Evolutionary conservation across 768 basidiomycete species (phyloP), one percentile per base, ranked within the genome.

Genomic region (Tulasnella sp.): DNA sequence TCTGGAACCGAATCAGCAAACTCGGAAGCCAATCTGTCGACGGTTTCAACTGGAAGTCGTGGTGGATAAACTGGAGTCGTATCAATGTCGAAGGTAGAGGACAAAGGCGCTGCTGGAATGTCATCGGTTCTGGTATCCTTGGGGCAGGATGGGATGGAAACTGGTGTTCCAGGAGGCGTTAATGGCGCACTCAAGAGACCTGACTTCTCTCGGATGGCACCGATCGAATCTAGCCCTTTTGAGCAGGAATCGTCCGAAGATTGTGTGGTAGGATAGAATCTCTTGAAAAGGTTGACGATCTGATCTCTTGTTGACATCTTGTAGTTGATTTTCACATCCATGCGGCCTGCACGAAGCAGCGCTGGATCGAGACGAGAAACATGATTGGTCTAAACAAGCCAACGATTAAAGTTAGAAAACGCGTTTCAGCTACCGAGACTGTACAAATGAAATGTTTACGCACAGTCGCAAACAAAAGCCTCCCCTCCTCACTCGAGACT

Each of bases 401-500:
- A 37, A 13, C 8, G 31, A 12, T 33, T 31, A 7, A 40, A 16
- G 33, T 31, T 50, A 53, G 33, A 37, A 37, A 2, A 24, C 29
- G 41, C 10, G n/a, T n/a, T n/a, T n/a, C n/a, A n/a, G n/a, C n/a
- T n/a, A n/a, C n/a, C n/a, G n/a, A n/a, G n/a, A n/a, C n/a, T n/a
- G n/a, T n/a, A n/a, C n/a, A n/a, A 25, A 37, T 41, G 2, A 44
- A 34, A 31, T 51, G 29, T 34, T 16, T 12, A 56, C 70, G 40
- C 40, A 73, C 74, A 8, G 78, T 80, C 0, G 76, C 75, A 49
- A 80, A 78, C 56, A 77, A 73, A 13, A 80, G 61, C 53, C 73
- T 75, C 9, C 78, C 78, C 58, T 78, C 77, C 54, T 78, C 75
- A 58, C 75, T 75, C 3, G 53, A 73, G 10, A 77, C 71, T 3